Conservation (phyloP, 768 basidiomycete genomes). For the Termitomyces sp. region DNA sequence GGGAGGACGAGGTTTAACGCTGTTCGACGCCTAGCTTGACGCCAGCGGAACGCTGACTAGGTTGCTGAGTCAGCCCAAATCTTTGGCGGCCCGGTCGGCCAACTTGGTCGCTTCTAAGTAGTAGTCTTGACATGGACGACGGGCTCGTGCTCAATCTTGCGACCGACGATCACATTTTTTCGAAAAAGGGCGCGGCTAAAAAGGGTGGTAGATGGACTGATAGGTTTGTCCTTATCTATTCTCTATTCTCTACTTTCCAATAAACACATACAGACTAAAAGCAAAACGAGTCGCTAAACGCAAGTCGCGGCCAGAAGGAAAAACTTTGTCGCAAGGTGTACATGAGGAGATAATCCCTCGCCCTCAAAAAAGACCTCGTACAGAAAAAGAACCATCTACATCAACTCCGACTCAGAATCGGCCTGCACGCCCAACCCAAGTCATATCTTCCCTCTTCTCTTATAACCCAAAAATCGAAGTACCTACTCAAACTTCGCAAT, state of each 20-base stretch:
- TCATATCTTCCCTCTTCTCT: constrained; percentile 89
- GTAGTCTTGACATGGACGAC: constrained; percentile 53
- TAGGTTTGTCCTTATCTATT: constrained; percentile 43
- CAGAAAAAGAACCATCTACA: constrained; percentile 20
- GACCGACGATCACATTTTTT: constrained; percentile 27
- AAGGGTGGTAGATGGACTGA: constrained; percentile 78
- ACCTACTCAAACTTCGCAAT: constrained; percentile 25
- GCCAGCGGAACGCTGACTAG: constrained; percentile 7
- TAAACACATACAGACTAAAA: constrained; percentile 52
- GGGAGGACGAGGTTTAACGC: neutral
- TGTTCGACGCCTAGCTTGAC: constrained; percentile 1
- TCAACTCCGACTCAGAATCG: constrained; percentile 21
- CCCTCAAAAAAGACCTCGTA: constrained; percentile 44
- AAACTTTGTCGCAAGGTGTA: constrained; percentile 12
- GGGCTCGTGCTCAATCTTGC: constrained; percentile 74
- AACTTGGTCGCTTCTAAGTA: neutral
- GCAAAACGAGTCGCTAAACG: constrained; percentile 69
- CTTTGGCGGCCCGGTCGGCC: neutral
- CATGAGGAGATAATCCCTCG: constrained; percentile 25
- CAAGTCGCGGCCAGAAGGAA: constrained; percentile 41
- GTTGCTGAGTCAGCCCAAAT: constrained; percentile 24
- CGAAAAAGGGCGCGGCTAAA: constrained; percentile 27
- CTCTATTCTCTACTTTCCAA: constrained; percentile 16
- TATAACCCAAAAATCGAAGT: constrained; percentile 71
- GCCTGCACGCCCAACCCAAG: constrained; percentile 42